phyloP scores from a whole-genome alignment of 83 land plant species.

The Picea mariana region DNA sequence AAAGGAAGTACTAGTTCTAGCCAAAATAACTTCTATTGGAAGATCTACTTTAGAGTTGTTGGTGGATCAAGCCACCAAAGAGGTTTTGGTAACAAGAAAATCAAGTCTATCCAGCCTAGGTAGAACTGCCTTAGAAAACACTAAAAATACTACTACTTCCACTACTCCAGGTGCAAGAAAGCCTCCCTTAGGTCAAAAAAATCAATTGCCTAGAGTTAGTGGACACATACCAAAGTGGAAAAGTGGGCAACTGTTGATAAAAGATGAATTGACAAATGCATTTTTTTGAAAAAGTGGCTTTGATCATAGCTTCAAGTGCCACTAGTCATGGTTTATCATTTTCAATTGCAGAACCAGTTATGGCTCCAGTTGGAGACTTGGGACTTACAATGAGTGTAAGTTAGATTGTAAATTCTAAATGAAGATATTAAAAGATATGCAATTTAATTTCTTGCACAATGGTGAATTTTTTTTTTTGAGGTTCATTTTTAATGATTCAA shows the following conservation, averaged over 20 bases:
- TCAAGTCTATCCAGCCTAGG: neutral
- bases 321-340: slow-evolving; percentile 3
- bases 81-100: slow-evolving; percentile 3
- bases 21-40: neutral
- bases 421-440: too few species aligned
- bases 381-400: too few species aligned
- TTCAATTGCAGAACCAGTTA: neutral
- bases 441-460: too few species aligned
- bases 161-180: neutral
- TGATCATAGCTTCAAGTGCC: neutral
- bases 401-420: too few species aligned
- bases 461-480: too few species aligned
- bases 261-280: neutral
- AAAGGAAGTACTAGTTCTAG: neutral
- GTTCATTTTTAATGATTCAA: too few species aligned
- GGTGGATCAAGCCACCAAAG: neutral
- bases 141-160: neutral
- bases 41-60: neutral
- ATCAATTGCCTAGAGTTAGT: neutral
- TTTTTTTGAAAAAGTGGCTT: neutral
- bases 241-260: neutral
- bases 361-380: neutral
- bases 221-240: slow-evolving; percentile 10
- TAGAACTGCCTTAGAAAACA: neutral
- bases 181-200: neutral